Base-by-base conservation (phyloP, 164 flowering plant species). In the Vitis rupestris region DNA sequence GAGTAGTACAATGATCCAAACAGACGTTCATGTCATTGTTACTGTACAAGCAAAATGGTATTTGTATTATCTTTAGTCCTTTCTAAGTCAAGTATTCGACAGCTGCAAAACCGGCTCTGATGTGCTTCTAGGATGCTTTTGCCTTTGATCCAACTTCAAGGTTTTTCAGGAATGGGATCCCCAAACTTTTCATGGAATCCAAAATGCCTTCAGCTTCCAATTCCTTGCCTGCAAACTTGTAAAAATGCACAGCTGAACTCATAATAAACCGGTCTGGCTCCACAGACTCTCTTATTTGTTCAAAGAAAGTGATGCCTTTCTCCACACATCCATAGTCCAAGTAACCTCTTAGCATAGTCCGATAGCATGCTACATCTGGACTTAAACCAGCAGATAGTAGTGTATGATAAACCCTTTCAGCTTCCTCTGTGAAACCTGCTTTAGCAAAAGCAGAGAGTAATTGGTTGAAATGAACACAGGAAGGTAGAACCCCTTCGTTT, bases 201-300 rank as follows among this genome's bases (percentile, higher is more conserved):
- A 87, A 66, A 70, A 86, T n/a, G 68, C 44, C 70, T 65, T 74
- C 73, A 57, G 91, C 94, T 75, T 79, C 70, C 3, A 7, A 15
- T 60, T 82, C 81, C 68, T 77, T 78, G 54, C 89, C 88, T 15
- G 69, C 82, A 50, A 76, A 72, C 72, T 73, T 82, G 78, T 89
- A 94, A 47, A 90, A 80, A 70, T 86, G 90, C 72, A 87, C 85
- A 29, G 88, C 92, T 11, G 92, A 88, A 79, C 94, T 94, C 79
- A 86, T 73, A 8, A 88, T 74, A 77, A 86, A 90, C 67, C 77
- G 72, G 76, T 90, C 93, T n/a, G 82, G 71, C 72, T 80, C 70
- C 9, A 78, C 76, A 65, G 64, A 73, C 57, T 69, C 70, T 3
- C 69, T 67, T 11, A 86, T 73, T 55, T 65, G 75, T 74, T 87